Evolutionary conservation across 495 filamentous ascomycete species (phyloP).

Genomic region (Talaromyces adpressus): DNA sequence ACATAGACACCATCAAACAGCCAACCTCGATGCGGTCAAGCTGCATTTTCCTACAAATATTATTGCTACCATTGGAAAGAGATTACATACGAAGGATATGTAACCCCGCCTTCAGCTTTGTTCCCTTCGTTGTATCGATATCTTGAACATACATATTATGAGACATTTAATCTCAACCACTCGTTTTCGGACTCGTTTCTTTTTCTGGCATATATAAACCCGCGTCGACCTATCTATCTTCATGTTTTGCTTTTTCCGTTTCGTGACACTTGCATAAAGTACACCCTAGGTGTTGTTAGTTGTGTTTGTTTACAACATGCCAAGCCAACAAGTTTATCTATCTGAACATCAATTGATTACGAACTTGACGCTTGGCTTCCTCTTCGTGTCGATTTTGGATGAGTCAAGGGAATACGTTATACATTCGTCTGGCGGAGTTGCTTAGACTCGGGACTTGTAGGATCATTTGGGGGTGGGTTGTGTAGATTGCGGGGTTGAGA

Average conservation of each 20-base stretch:
- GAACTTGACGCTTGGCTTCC: background rate
- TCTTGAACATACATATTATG: constrained; percentile 2
- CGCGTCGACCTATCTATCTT: background rate
- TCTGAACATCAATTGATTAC: background rate
- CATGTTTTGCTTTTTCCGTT: background rate
- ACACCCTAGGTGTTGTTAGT: too few relatives aligned
- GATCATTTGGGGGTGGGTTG: background rate
- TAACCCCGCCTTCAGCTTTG: background rate
- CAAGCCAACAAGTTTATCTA: background rate
- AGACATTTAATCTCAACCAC: constrained; percentile 10
- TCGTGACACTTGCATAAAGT: background rate
- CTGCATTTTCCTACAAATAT: background rate
- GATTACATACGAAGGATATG: too few relatives aligned
- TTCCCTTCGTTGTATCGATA: background rate
- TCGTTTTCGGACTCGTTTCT: background rate
- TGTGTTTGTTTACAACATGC: background rate
- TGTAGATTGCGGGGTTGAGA: background rate
- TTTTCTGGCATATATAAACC: background rate
- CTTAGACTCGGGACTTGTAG: background rate
- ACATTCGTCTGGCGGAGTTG: background rate
- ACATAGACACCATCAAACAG: background rate
- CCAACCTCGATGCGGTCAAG: background rate
- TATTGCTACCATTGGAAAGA: background rate
- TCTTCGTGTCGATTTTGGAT: background rate
- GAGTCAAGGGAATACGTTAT: background rate